Conservation (phyloP, 371 early-diverging fungal genomes). For the Batkoa obscura region DNA sequence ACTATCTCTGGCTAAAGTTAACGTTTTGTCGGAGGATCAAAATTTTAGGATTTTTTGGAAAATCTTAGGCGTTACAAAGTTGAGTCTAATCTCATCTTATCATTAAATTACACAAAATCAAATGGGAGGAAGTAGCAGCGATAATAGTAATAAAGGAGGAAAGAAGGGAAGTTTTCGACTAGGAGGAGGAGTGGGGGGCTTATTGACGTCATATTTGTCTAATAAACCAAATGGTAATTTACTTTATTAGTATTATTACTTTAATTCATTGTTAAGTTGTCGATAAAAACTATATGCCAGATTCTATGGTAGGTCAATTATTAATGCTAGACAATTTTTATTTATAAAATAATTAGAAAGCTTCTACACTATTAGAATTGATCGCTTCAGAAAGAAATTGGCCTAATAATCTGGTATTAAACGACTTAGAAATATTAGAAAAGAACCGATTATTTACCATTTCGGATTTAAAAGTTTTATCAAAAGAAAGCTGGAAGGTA, state of each 20-base stretch:
- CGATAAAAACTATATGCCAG: background rate
- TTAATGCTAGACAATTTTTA: background rate
- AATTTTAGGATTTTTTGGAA: too few relatives aligned
- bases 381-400: slow-evolving; percentile 35
- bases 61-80: too few relatives aligned
- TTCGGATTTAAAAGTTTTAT: slow-evolving; percentile 33
- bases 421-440: slow-evolving; percentile 26
- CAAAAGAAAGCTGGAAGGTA: slow-evolving; percentile 39
- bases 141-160: background rate
- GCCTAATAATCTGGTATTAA: slow-evolving; percentile 26
- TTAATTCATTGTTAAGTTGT: background rate
- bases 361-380: slow-evolving; percentile 36
- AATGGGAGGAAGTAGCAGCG: background rate
- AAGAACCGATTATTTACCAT: slow-evolving; percentile 31
- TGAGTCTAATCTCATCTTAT: too few relatives aligned
- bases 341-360: slow-evolving; percentile 10
- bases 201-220: background rate
- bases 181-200: background rate
- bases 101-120: too few relatives aligned
- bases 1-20: too few relatives aligned
- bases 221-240: background rate
- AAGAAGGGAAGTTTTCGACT: background rate
- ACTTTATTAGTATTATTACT: background rate
- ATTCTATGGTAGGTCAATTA: background rate
- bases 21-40: too few relatives aligned